These are phyloP conservation scores for Solanum pinnatisectum DNA, from an alignment of 257 asterid species.

Conservation along the genomic window DNA sequence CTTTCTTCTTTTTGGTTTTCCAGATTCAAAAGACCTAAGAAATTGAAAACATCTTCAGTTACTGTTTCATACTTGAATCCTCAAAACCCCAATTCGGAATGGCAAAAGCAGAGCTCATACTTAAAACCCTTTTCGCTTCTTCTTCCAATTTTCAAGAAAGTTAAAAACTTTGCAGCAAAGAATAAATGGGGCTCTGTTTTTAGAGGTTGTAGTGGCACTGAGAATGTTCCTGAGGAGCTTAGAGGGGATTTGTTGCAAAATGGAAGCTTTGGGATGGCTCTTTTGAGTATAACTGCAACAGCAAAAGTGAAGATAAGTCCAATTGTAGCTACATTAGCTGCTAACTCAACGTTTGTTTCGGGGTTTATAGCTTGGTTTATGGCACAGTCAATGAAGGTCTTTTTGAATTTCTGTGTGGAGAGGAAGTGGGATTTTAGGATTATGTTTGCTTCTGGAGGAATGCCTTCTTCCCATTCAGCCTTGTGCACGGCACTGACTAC, in stretches of 20 bases:
- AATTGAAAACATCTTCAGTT: conserved; percentile 9
- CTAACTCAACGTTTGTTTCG: conserved; percentile 79
- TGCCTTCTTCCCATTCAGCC: conserved; percentile 94
- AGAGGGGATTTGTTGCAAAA: conserved; percentile 21
- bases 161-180: conserved; percentile 21
- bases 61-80: conserved; percentile 15
- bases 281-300: conserved; percentile 65
- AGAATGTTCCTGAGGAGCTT: conserved; percentile 9
- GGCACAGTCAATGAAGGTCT: conserved; percentile 69
- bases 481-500: conserved; percentile 82
- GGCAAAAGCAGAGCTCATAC: conserved; percentile 21
- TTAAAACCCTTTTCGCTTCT: conserved; percentile 40
- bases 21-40: conserved; percentile 13
- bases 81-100: conserved; percentile 22
- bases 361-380: conserved; percentile 58
- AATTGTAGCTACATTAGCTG: conserved; percentile 57
- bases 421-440: conserved; percentile 73
- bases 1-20: conserved; percentile 12
- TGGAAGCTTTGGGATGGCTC: conserved; percentile 58
- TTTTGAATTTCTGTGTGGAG: conserved; percentile 74
- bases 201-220: conserved; percentile 3
- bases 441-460: conserved; percentile 76
- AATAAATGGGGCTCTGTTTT: conserved; percentile 19
- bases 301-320: conserved; percentile 86
- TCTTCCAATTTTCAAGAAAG: conserved; percentile 39